Percentiles rank a stretch among this genome's conserved stretches.
These are phyloP conservation scores for Arthrobotrys megalospora DNA, from an alignment of 2,329 filamentous ascomycete genomes.

Conservation along the genomic window DNA sequence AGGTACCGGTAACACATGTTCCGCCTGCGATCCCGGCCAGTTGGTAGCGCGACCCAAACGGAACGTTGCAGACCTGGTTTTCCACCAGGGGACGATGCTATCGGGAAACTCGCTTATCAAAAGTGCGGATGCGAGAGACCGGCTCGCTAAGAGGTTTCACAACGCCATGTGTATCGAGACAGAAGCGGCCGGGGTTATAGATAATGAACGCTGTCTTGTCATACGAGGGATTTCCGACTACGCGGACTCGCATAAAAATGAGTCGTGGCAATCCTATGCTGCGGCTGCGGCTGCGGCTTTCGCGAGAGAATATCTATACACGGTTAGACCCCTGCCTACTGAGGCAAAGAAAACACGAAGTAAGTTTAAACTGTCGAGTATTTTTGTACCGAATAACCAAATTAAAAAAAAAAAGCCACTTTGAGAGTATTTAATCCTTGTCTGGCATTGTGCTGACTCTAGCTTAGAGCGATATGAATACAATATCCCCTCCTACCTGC, in stretches of 20 bases:
- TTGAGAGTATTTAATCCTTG: background rate
- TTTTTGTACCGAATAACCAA: no score
- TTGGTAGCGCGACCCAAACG: constrained; percentile 14
- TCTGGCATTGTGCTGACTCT: background rate
- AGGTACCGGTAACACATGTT: background rate
- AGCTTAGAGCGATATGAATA: background rate
- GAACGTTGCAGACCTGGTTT: constrained; percentile 5
- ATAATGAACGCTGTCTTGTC: background rate
- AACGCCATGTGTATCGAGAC: constrained; percentile 19
- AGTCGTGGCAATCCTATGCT: constrained; percentile 60
- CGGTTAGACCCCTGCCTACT: background rate
- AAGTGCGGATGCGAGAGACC: background rate
- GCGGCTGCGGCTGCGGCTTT: constrained; percentile 26
- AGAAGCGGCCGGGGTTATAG: constrained; percentile 2
- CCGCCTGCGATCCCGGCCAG: background rate
- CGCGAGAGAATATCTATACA: constrained; percentile 22
- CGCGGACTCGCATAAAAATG: constrained; percentile 61
- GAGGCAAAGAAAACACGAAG: background rate
- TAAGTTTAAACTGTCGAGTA: background rate
- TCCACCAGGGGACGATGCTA: constrained; percentile 32
- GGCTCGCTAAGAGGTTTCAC: background rate
- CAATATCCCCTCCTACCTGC: background rate
- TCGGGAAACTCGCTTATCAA: constrained; percentile 1
- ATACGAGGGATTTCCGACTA: constrained; percentile 63
- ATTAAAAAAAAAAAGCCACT: no score